Evolutionary conservation across 2,329 filamentous ascomycete genomes (phyloP).

Genomic region (Alternaria solani): DNA sequence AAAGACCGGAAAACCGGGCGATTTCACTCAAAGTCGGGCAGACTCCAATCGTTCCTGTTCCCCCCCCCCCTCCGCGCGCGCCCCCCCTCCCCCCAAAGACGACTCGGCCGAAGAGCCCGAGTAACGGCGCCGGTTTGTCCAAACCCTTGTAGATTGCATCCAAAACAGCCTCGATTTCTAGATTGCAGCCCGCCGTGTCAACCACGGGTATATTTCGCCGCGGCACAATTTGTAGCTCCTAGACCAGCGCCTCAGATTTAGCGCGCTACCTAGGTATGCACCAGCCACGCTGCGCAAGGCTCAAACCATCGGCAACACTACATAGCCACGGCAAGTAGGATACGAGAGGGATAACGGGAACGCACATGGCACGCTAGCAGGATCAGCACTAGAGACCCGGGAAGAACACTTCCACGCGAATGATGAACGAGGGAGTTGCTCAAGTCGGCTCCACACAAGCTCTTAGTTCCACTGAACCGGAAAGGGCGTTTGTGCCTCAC

Average conservation of each 20-base stretch:
- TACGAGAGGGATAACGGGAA: constrained; percentile 10
- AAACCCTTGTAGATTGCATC: constrained; percentile 1
- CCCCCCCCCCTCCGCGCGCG: not conserved
- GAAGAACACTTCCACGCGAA: constrained; percentile 14
- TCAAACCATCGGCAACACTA: constrained; percentile 4
- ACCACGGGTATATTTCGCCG: not conserved
- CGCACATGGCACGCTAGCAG: constrained; percentile 17
- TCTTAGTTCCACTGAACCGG: constrained; percentile 1
- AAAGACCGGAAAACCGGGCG: not conserved
- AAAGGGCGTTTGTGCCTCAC: constrained; percentile 5
- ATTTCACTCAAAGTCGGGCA: constrained; percentile 3
- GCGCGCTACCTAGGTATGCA: not conserved
- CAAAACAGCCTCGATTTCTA: constrained; percentile 3
- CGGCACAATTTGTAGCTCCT: not conserved
- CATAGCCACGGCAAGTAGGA: constrained; percentile 1
- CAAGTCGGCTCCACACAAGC: not conserved
- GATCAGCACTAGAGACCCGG: constrained; percentile 12
- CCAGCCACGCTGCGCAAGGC: not conserved
- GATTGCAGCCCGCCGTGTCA: not conserved
- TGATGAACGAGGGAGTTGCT: constrained; percentile 8
- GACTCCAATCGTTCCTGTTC: constrained; percentile 1
- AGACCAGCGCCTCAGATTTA: not conserved
- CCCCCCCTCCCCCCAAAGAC: not conserved
- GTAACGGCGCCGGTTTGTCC: not conserved
- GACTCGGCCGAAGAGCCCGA: not conserved